Evolutionary conservation across 495 filamentous ascomycete genomes (phyloP), one percentile per base, ranked within the genome.

Genomic region (Immersiella caudata): DNA sequence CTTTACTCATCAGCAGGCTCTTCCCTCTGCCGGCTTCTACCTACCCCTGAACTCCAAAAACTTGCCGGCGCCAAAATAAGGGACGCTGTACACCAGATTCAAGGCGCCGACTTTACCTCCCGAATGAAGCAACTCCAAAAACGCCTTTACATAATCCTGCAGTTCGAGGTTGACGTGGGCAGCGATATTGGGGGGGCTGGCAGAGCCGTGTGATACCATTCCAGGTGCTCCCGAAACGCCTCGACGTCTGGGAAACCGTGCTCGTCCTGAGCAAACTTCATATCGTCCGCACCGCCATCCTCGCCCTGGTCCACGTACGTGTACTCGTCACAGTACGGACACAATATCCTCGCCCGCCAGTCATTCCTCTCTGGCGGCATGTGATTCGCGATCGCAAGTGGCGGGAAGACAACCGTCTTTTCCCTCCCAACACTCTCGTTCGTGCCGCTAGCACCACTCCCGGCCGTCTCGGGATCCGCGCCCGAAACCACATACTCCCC

Each of bases 331-430:
- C 82, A 84, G 58, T 76, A 80, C 35, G 82, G 80, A 51, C 82
- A 83, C 46, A 79, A 56, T 50, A 84, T 66, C 24, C 75, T 71
- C 22, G 80, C 77, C 66, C 72, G 76, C 76, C 79, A 83, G 24
- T 79, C 79, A 46, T 78, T 79, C 26, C 62, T 55, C 9, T 74
- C 72, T 0, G 82, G 82, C 18, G 79, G 71, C 22, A 82, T 66
- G 73, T 84, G 82, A 72, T 83, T 84, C 18, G 81, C 81, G 16
- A 84, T 80, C 21, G 81, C 81, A 27, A 83, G 70, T 25, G 82
- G 80, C 57, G 82, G 76, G 64, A 82, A 84, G 6, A 84, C 76
- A 35, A 84, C 64, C 21, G 74, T 76, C 71, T 83, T 84, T 8
- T 75, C 71, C 69, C 78, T 76, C 24, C 65, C 65, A 24, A 61